Evolutionary conservation across 2,329 filamentous ascomycete genomes (phyloP).

Genomic region (Penicillium sp.): DNA sequence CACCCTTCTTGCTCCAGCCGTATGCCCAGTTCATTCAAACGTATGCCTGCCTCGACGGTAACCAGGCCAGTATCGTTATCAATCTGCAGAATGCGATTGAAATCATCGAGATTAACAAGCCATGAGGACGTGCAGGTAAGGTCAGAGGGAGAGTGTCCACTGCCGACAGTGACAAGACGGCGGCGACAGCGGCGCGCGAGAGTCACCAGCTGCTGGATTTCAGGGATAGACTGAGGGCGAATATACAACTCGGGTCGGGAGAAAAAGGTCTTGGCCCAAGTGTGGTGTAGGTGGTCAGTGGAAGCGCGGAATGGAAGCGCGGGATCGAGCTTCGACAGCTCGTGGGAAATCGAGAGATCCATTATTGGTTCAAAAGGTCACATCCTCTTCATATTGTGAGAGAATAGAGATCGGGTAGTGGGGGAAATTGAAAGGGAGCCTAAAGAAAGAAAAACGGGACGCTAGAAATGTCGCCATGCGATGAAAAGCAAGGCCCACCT

Average conservation of each 20-base stretch:
- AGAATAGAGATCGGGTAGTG: not conserved
- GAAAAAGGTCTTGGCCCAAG: slow-evolving; percentile 92
- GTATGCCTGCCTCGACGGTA: slow-evolving; percentile 83
- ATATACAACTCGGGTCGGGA: slow-evolving; percentile 89
- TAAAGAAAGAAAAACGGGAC: slow-evolving; percentile 3
- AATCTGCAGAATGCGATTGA: slow-evolving; percentile 68
- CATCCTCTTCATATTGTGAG: slow-evolving; percentile 12
- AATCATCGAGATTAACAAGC: slow-evolving; percentile 90
- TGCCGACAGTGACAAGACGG: slow-evolving; percentile 81
- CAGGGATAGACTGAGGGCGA: slow-evolving; percentile 71
- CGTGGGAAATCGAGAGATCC: slow-evolving; percentile 50
- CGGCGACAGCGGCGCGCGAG: slow-evolving; percentile 78
- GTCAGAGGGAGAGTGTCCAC: slow-evolving; percentile 86
- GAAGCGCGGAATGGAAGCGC: slow-evolving; percentile 73
- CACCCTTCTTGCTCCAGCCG: slow-evolving; percentile 72
- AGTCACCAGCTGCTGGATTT: slow-evolving; percentile 79
- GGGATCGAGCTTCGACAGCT: slow-evolving; percentile 59
- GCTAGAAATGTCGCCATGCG: slow-evolving; percentile 7
- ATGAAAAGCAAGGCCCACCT: slow-evolving; percentile 9
- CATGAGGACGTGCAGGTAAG: slow-evolving; percentile 91
- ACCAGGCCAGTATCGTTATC: slow-evolving; percentile 65
- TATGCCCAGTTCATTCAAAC: slow-evolving; percentile 70
- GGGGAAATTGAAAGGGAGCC: slow-evolving; percentile 1
- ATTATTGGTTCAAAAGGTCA: slow-evolving; percentile 23
- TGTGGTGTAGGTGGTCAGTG: slow-evolving; percentile 73